Evolutionary conservation across 2,329 filamentous ascomycete genomes (phyloP), one percentile per base, ranked within the genome.

Genomic region (Ceratocystis eucalypticola): DNA sequence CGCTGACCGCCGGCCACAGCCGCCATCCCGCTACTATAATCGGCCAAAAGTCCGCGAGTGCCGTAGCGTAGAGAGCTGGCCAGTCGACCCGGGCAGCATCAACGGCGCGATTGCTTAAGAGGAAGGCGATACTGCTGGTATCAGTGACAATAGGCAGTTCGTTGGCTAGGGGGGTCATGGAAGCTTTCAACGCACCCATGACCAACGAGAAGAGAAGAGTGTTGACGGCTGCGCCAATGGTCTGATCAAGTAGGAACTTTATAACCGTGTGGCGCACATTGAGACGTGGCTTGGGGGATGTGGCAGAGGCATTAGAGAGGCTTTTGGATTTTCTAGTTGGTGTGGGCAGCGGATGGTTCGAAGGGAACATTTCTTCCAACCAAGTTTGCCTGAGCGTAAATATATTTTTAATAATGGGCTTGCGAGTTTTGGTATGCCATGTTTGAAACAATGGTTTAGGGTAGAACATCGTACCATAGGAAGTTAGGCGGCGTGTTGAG

Each of bases 401-500:
- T 37, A 3, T 1, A 37, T 37, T 37, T 37, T 37, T 37, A 37
- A 37, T 37, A 37, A 37, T 37, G 33, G 33, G 8, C 33, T 37
- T 10, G 3, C 33, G 0, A 37, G 8, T 12, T 37, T 37, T 37
- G 33, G 33, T 37, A 37, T 37, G 33, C 3, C 8, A 37, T 37
- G 33, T 37, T 37, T 37, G 8, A 10, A 37, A 12, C 33, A 37
- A 37, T 10, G 33, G 33, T 37, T 37, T 37, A 37, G 33, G 33
- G 33, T 37, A 37, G 33, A 15, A 15, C 33, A 17, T 22, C 46
- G 28, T 74, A 85, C 91, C 91, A 96, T 71, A 89, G 73, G 73
- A 91, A 89, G 76, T 96, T 96, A 57, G 88, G 88, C 2, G 91
- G 91, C 50, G 86, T 88, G 74, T 82, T 87, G 68, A 96, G 73